A percentile compares a stretch with the other conserved stretches of the same genome.
Evolutionary conservation across 2,329 filamentous ascomycete species (phyloP).

Genomic region (Madurella fahalii): DNA sequence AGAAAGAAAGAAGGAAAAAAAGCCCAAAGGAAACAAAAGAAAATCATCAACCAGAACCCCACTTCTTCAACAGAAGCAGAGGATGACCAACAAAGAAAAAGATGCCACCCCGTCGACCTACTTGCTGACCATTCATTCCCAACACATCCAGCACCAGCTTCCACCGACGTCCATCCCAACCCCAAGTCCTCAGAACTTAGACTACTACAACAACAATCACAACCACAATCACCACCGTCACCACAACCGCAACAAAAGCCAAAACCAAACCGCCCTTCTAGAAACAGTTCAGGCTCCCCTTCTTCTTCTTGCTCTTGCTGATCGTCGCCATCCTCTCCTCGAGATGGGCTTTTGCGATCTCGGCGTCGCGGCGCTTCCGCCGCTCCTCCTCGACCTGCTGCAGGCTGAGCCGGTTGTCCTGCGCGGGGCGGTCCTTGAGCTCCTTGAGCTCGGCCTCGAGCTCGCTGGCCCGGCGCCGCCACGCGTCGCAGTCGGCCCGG

Average conservation of each 20-base stretch:
- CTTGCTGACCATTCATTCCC: neutral
- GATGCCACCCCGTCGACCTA: neutral
- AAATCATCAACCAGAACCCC: neutral
- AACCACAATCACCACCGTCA: slow-evolving; percentile 3
- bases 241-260: slow-evolving; percentile 1
- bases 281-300: slow-evolving; percentile 95
- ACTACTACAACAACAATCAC: neutral
- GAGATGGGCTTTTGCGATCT: slow-evolving; percentile 80
- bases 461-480: slow-evolving; percentile 78
- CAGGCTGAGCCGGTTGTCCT: slow-evolving; percentile 63
- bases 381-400: slow-evolving; percentile 96
- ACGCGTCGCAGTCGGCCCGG: slow-evolving; percentile 83
- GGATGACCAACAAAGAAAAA: neutral
- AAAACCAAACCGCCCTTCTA: slow-evolving; percentile 36
- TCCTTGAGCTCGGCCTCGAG: slow-evolving; percentile 70
- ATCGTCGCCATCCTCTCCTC: slow-evolving; percentile 94
- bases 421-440: slow-evolving; percentile 52
- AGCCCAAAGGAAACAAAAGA: neutral
- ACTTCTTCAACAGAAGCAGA: neutral
- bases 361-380: slow-evolving; percentile 84
- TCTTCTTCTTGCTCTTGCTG: slow-evolving; percentile 87
- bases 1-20: slow-evolving; percentile 1
- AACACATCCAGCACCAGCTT: neutral
- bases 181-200: slow-evolving; percentile 1
- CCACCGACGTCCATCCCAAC: neutral